Evolutionary conservation across 352 stramenopile species (phyloP).

Genomic region (Blastocystis sp.): DNA sequence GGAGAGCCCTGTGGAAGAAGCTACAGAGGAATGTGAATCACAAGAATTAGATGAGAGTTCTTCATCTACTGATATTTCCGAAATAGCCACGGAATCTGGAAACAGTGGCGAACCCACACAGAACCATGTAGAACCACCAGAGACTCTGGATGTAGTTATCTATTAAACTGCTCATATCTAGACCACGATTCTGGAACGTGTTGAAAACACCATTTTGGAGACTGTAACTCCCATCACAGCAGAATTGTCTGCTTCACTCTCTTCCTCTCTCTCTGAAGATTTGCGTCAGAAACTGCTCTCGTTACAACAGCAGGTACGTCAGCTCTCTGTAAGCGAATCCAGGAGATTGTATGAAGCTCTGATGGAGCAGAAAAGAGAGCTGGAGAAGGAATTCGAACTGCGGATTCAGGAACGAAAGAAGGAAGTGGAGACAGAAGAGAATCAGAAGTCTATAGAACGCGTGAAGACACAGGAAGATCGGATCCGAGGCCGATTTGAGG

Average conservation of each 20-base stretch:
- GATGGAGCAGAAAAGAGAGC: background rate
- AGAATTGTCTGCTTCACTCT: background rate
- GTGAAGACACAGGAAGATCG: background rate
- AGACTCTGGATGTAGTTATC: background rate
- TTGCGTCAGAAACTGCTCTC: background rate
- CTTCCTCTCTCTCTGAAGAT: background rate
- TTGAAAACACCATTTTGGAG: background rate
- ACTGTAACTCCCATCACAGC: background rate
- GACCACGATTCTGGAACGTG: background rate
- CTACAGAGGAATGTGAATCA: background rate
- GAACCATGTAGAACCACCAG: background rate
- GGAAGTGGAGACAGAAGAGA: background rate
- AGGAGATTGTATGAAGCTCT: background rate
- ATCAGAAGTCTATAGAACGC: background rate
- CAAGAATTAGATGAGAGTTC: background rate
- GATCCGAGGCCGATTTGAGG: background rate
- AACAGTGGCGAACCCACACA: background rate
- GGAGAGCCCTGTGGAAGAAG: background rate
- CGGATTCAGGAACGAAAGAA: background rate
- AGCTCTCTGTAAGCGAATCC: background rate
- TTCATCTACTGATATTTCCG: background rate
- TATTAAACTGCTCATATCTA: background rate
- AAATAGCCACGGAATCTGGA: background rate
- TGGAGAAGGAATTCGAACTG: background rate
- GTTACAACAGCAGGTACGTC: background rate